Percentiles rank a stretch among this genome's conserved stretches.
These are phyloP conservation scores for Lasiodiplodia hormozganensis DNA, from an alignment of 2,329 filamentous ascomycete genomes.

Conservation along the genomic window DNA sequence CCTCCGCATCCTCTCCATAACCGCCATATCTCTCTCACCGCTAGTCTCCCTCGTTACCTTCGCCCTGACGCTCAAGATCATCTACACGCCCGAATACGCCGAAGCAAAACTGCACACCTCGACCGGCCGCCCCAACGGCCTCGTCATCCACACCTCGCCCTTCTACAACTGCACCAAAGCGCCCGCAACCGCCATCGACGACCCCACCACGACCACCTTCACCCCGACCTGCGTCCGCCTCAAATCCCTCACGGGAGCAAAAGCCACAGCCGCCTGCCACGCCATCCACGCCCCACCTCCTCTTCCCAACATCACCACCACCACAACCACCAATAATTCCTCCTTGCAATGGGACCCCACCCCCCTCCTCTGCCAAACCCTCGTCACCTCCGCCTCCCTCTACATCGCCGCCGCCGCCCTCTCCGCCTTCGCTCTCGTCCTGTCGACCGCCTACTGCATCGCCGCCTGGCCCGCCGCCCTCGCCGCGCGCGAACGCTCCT, in stretches of 20 bases:
- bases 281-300: background rate
- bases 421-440: conserved; percentile 3
- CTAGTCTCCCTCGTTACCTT: conserved; percentile 19
- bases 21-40: conserved; percentile 5
- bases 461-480: conserved; percentile 9
- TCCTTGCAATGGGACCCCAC: too few species aligned
- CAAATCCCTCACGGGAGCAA: conserved; percentile 11
- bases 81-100: conserved; percentile 17
- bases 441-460: background rate
- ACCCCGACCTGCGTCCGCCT: background rate
- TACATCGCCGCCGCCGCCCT: conserved; percentile 8
- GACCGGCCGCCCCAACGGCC: background rate
- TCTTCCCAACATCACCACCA: too few species aligned
- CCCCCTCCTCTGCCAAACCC: conserved; percentile 11
- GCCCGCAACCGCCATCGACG: conserved; percentile 8
- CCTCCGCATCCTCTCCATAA: conserved; percentile 10
- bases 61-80: conserved; percentile 1
- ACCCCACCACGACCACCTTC: background rate
- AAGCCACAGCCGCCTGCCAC: conserved; percentile 4
- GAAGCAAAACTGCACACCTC: conserved; percentile 2
- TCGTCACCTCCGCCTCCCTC: conserved; percentile 14
- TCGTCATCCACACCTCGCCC: conserved; percentile 13
- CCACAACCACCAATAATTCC: too few species aligned
- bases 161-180: conserved; percentile 26
- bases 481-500: background rate